A percentile compares a stretch with the other conserved stretches of the same genome.
Evolutionary conservation across 768 basidiomycete genomes (phyloP).

Genomic region (Phaeolepiota aurea): DNA sequence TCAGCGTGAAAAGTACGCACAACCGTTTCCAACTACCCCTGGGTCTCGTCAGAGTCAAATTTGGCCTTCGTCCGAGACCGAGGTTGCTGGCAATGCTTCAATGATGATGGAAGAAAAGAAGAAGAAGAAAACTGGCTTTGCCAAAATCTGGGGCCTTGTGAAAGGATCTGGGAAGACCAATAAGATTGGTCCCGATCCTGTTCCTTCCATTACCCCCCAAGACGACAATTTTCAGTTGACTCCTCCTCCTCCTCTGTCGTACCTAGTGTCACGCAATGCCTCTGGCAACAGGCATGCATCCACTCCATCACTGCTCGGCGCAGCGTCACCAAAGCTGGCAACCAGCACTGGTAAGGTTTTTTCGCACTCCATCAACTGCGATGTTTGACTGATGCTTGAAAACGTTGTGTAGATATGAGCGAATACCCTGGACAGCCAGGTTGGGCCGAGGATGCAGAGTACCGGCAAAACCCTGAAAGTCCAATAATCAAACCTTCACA

Average conservation of each 20-base stretch:
- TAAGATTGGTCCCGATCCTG: constrained; percentile 17
- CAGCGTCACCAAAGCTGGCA: constrained; percentile 46
- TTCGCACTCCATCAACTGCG: constrained; percentile 67
- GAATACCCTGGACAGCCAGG: constrained; percentile 26
- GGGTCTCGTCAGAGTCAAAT: constrained; percentile 44
- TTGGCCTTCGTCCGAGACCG: constrained; percentile 34
- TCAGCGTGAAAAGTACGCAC: constrained; percentile 48
- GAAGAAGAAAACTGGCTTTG: constrained; percentile 73
- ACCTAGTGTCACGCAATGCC: constrained; percentile 66
- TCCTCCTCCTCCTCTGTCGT: constrained; percentile 88
- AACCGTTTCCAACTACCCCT: constrained; percentile 20
- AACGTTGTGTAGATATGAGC: constrained; percentile 38
- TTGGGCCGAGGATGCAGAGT: constrained; percentile 22
- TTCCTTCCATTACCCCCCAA: constrained; percentile 30
- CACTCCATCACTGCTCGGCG: constrained; percentile 59
- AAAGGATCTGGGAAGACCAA: constrained; percentile 48
- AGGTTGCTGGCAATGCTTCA: constrained; percentile 14
- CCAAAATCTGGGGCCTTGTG: constrained; percentile 76
- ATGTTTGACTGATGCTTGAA: too few species aligned
- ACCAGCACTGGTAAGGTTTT: constrained; percentile 58
- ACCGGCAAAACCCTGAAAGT: constrained; percentile 18
- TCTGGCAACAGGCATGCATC: constrained; percentile 51
- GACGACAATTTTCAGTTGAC: constrained; percentile 75
- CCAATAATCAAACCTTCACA: constrained; percentile 18
- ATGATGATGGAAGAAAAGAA: constrained; percentile 35